phyloP scores from a whole-genome alignment of 768 basidiomycete species.

The Mycena belliarum region DNA sequence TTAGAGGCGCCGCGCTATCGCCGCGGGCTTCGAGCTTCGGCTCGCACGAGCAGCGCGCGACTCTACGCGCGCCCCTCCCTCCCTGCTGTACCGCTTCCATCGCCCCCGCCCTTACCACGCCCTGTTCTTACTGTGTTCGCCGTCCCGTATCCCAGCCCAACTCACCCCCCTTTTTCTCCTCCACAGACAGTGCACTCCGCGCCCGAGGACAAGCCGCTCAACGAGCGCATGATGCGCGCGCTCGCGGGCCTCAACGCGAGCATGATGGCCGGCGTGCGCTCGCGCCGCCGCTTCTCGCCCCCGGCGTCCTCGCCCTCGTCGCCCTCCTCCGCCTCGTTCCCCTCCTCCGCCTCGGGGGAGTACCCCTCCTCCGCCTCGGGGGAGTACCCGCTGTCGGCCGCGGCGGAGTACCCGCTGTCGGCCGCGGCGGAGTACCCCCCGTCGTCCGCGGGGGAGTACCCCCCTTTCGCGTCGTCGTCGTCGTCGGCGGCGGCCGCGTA shows the following conservation, averaged over 20 bases:
- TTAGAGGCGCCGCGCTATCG: no score
- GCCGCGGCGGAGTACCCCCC: no score
- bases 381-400: no score
- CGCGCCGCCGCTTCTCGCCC: not conserved
- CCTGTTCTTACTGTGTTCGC: not conserved
- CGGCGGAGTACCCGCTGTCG: no score
- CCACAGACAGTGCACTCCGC: conserved; percentile 22
- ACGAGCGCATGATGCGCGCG: conserved; percentile 23
- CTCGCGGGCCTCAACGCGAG: conserved; percentile 19
- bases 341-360: no score
- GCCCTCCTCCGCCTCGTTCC: not conserved
- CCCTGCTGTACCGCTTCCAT: not conserved
- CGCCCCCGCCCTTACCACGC: not conserved
- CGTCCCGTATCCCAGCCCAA: not conserved
- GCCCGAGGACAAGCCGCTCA: conserved; percentile 22
- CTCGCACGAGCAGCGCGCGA: no score
- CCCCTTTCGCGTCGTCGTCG: no score
- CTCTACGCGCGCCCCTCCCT: not conserved
- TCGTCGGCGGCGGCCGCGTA: no score
- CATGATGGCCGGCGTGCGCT: conserved; percentile 21
- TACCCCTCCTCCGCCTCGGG: no score
- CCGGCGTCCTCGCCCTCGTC: not conserved
- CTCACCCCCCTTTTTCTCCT: not conserved
- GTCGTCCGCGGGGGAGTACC: no score
- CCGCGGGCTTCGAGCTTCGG: no score